Percentiles rank a stretch among this genome's conserved stretches.
These are phyloP conservation scores for Lactifluus pinguis DNA, from an alignment of 768 basidiomycete species.

Conservation along the genomic window DNA sequence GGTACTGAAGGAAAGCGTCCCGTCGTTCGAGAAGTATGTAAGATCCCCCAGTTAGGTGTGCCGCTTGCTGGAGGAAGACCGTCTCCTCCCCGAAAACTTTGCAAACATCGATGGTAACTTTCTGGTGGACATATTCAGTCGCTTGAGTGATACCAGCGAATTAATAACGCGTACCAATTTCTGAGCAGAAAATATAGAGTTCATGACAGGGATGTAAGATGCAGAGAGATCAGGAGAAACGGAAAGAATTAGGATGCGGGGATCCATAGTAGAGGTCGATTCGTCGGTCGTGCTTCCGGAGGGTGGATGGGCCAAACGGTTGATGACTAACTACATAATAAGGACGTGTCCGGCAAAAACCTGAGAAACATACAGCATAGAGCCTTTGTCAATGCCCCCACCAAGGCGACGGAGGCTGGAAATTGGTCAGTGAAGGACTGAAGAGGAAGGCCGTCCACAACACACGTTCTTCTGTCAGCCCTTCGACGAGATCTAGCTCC, in stretches of 20 bases:
- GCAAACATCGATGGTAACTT: slow-evolving; percentile 94
- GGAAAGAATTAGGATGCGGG: slow-evolving; percentile 70
- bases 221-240: slow-evolving; percentile 85
- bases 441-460: background rate
- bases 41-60: slow-evolving; percentile 89
- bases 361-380: slow-evolving; percentile 60
- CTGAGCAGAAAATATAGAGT: slow-evolving; percentile 97
- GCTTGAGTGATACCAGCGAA: background rate
- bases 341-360: background rate
- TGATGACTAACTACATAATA: slow-evolving; percentile 50
- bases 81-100: slow-evolving; percentile 85
- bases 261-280: slow-evolving; percentile 32
- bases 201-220: slow-evolving; percentile 98
- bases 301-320: slow-evolving; percentile 38
- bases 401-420: slow-evolving; percentile 59
- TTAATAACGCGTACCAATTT: slow-evolving; percentile 58
- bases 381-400: slow-evolving; percentile 86
- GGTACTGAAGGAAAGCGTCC: slow-evolving; percentile 85
- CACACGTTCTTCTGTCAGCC: slow-evolving; percentile 44
- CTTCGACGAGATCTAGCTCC: slow-evolving; percentile 48
- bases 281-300: slow-evolving; percentile 28
- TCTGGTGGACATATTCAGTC: slow-evolving; percentile 37
- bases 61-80: slow-evolving; percentile 95
- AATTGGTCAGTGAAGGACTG: slow-evolving; percentile 10
- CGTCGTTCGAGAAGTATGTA: slow-evolving; percentile 79